Evolutionary conservation across 345 rosid species (phyloP).

Genomic region (Rhodamnia argentea): DNA sequence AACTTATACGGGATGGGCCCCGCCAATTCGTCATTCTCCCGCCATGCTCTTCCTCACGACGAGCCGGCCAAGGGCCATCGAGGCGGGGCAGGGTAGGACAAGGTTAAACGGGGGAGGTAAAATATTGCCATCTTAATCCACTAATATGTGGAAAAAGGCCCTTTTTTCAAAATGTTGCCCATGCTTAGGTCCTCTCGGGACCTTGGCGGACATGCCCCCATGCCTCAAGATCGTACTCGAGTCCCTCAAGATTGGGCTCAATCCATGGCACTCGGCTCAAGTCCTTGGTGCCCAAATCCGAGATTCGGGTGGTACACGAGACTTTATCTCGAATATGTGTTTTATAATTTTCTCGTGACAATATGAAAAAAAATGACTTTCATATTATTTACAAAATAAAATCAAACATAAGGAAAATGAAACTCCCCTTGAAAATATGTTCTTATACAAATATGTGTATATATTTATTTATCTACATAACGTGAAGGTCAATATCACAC

Average conservation of each 20-base stretch:
- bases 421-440: not conserved
- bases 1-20: accelerated
- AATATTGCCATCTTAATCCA: not conserved
- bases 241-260: not conserved
- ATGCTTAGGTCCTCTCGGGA: not conserved
- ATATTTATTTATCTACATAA: too few relatives aligned
- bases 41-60: not conserved
- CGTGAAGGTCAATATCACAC: not conserved
- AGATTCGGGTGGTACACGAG: not conserved
- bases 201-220: not conserved
- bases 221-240: not conserved
- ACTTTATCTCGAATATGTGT: not conserved
- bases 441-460: not conserved
- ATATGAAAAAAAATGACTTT: not conserved
- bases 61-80: not conserved
- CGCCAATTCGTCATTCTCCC: not conserved
- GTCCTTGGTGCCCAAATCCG: not conserved
- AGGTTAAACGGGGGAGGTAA: not conserved
- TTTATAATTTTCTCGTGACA: not conserved
- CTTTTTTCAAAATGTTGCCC: not conserved
- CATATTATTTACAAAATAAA: not conserved
- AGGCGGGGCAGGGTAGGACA: not conserved
- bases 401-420: not conserved
- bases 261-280: not conserved
- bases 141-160: not conserved